These are phyloP conservation scores for Phlebopus sp. DNA, from an alignment of 1,284 basidiomycete species.

Conservation along the genomic window DNA sequence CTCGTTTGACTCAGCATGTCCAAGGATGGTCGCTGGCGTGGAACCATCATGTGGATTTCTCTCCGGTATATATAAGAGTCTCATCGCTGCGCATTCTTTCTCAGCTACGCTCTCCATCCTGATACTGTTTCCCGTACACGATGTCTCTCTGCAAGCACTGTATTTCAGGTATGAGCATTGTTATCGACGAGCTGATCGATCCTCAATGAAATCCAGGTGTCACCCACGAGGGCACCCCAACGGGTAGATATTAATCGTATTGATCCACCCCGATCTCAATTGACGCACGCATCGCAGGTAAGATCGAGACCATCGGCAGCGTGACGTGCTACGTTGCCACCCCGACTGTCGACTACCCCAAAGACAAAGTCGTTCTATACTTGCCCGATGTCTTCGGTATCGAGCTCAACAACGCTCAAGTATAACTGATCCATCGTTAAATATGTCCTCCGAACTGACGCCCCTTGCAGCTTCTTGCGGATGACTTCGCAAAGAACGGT, in stretches of 20 bases:
- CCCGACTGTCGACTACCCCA: conserved; percentile 36
- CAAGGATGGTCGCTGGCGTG: too few relatives aligned
- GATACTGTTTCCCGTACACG: neutral
- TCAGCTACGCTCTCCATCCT: too few relatives aligned
- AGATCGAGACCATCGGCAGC: conserved; percentile 35
- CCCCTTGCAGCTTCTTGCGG: conserved; percentile 36
- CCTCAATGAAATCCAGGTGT: conserved; percentile 11
- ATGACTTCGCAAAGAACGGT: conserved; percentile 50
- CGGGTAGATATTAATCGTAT: conserved; percentile 3
- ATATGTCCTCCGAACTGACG: neutral
- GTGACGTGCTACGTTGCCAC: conserved; percentile 39
- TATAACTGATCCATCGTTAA: conserved; percentile 10
- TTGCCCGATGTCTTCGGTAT: conserved; percentile 48
- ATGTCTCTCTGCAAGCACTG: conserved; percentile 17
- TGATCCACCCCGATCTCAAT: neutral
- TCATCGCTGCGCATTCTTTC: too few relatives aligned
- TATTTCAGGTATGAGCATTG: conserved; percentile 8
- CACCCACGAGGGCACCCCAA: conserved; percentile 24
- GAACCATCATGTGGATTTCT: too few relatives aligned
- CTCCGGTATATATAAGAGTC: too few relatives aligned
- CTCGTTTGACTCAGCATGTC: too few relatives aligned
- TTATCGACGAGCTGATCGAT: neutral
- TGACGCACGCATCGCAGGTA: conserved; percentile 5
- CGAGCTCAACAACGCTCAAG: conserved; percentile 41
- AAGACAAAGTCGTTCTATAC: conserved; percentile 44